Evolutionary conservation across 345 rosid species (phyloP).

Genomic region (Eucalyptus albens): DNA sequence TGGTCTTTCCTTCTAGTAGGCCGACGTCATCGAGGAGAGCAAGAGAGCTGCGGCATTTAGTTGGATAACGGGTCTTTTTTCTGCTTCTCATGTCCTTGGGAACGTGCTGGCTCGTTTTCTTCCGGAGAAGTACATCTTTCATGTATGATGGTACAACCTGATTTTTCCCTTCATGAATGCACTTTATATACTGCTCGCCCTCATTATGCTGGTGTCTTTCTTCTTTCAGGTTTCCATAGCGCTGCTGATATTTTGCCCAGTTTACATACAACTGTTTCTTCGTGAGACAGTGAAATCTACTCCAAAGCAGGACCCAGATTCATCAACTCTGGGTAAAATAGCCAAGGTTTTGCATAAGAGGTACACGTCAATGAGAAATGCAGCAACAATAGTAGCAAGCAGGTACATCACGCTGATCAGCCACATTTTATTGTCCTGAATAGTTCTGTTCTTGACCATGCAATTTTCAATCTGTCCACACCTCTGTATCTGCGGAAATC

Average conservation of each 20-base stretch:
- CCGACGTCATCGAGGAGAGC: slow-evolving; percentile 26
- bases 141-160: slow-evolving; percentile 3
- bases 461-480: background rate
- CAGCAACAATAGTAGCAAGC: slow-evolving; percentile 13
- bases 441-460: background rate
- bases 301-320: slow-evolving; percentile 12
- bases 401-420: slow-evolving; percentile 4
- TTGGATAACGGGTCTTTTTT: slow-evolving; percentile 46
- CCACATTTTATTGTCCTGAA: background rate
- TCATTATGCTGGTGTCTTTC: background rate
- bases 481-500: background rate
- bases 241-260: slow-evolving; percentile 26
- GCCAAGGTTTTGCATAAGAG: slow-evolving; percentile 7
- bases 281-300: slow-evolving; percentile 16
- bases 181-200: background rate
- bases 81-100: slow-evolving; percentile 41
- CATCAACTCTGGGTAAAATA: slow-evolving; percentile 9
- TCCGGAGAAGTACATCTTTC: slow-evolving; percentile 33
- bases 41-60: slow-evolving; percentile 40
- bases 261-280: slow-evolving; percentile 29
- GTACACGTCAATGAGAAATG: slow-evolving; percentile 31
- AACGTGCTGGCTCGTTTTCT: slow-evolving; percentile 35
- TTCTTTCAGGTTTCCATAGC: slow-evolving; percentile 29
- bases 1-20: slow-evolving; percentile 15
- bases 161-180: background rate